Evolutionary conservation across 805 yeast genomes (phyloP), one percentile per base, ranked within the genome.

Genomic region (Teunomyces gatunensis): DNA sequence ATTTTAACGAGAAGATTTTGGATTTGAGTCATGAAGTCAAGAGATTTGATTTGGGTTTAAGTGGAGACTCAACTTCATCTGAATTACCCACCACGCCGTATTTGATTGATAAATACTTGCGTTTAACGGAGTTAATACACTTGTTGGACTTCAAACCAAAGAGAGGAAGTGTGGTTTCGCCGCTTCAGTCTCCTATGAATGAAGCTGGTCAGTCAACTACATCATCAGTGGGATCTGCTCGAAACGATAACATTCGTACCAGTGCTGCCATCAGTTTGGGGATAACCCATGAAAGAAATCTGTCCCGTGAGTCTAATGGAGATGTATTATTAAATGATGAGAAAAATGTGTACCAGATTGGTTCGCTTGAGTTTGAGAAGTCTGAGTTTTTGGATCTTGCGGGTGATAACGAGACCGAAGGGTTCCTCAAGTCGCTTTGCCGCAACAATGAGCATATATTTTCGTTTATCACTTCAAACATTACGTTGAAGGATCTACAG

Each of bases 41-140:
- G 47, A 67, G 87, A 48, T 81, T 84, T 21, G 83, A 80, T 52
- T 61, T 77, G 46, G 78, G 79, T n/a, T 72, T 81, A 33, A 72
- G 84, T n/a, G 71, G 64, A 23, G 75, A 73, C 32, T 72, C 71
- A 5, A 64, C 77, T 0, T 62, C 81, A 33, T 78, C 68, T 44
- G 89, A 85, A 52, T 65, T 84, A 27, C 91, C 89, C 6, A 78
- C 84, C 0, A 82, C 80, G 39, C 90, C 90, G 0, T 85, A 74
- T 56, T 67, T 85, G 40, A 83, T 85, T 49, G 91, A 86, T 56
- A 85, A 81, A 56, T 80, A 78, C 58, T 63, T 82, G 44, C 68
- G 86, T 49, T 71, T 84, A 46, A 80, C 83, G 2, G 83, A 84
- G 60, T 71, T 85, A 41, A 73, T 81, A 6, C 73, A 74, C 44